Conservation (phyloP, 495 filamentous ascomycete species). For the Xylaria bambusicola region DNA sequence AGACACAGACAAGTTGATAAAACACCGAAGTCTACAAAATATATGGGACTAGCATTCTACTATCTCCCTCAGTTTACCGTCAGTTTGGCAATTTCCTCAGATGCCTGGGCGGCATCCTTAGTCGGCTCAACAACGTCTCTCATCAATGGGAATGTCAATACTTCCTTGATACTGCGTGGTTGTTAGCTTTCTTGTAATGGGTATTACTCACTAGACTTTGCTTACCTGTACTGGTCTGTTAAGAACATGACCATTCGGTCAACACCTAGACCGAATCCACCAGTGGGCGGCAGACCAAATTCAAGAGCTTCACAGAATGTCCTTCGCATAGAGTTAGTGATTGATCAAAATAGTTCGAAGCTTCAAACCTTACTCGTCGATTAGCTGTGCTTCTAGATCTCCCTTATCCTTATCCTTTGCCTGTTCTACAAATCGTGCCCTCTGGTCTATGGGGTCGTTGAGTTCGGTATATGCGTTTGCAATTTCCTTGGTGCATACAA, state of each 20-base stretch:
- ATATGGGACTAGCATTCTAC: neutral
- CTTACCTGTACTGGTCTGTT: slow-evolving; percentile 75
- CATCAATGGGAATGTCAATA: slow-evolving; percentile 81
- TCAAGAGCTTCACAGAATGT: slow-evolving; percentile 80
- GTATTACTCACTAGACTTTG: too few species aligned
- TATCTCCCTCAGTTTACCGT: neutral
- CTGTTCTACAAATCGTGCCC: slow-evolving; percentile 94
- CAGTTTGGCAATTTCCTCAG: neutral
- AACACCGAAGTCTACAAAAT: neutral
- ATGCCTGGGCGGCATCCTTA: neutral
- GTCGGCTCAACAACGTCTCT: slow-evolving; percentile 27
- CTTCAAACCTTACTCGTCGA: slow-evolving; percentile 66
- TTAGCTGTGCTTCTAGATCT: slow-evolving; percentile 93
- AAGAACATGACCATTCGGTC: slow-evolving; percentile 97
- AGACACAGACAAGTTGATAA: neutral
- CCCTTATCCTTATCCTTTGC: slow-evolving; percentile 93
- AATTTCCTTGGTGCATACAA: slow-evolving; percentile 97
- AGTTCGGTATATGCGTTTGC: slow-evolving; percentile 97
- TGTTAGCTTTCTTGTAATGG: too few species aligned
- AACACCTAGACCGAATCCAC: slow-evolving; percentile 97
- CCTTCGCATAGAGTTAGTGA: slow-evolving; percentile 43
- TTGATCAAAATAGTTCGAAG: neutral
- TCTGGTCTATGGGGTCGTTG: slow-evolving; percentile 95
- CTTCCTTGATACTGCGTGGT: slow-evolving; percentile 74
- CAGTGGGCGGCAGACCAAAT: slow-evolving; percentile 87